Evolutionary conservation across 2,329 filamentous ascomycete species (phyloP).

Genomic region (Blastomyces gilchristii): DNA sequence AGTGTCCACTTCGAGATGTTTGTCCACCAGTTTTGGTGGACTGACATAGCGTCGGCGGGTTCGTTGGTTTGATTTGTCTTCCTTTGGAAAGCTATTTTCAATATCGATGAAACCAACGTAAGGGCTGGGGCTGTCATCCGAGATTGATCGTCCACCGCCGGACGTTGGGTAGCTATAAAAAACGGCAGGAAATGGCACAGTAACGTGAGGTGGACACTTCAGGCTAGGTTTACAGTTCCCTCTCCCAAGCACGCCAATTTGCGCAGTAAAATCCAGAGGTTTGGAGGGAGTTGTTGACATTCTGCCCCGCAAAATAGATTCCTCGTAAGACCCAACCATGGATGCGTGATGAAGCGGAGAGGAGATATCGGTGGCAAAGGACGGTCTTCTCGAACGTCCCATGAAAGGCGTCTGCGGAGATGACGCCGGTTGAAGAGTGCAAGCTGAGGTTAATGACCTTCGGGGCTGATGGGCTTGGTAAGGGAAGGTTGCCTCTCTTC

Average conservation of each 20-base stretch:
- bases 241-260: constrained; percentile 85
- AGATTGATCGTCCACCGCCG: constrained; percentile 50
- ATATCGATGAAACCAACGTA: constrained; percentile 92
- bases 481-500: constrained; percentile 52
- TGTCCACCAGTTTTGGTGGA: constrained; percentile 14
- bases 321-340: constrained; percentile 96
- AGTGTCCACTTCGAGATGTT: constrained; percentile 11
- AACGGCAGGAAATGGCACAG: constrained; percentile 81
- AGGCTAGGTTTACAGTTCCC: constrained; percentile 80
- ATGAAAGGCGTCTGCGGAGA: constrained; percentile 28
- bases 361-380: constrained; percentile 62
- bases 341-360: constrained; percentile 79
- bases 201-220: constrained; percentile 80
- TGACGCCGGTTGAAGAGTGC: constrained; percentile 39
- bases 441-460: constrained; percentile 58
- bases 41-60: constrained; percentile 32
- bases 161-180: constrained; percentile 85
- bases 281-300: constrained; percentile 96
- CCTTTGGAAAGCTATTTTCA: constrained; percentile 60
- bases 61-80: constrained; percentile 31
- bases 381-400: constrained; percentile 42
- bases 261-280: constrained; percentile 82
- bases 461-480: constrained; percentile 73
- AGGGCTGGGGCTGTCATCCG: constrained; percentile 81
- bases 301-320: constrained; percentile 84